Base-by-base conservation (phyloP, 2,329 filamentous ascomycete genomes). In the Aureobasidium subglaciale region DNA sequence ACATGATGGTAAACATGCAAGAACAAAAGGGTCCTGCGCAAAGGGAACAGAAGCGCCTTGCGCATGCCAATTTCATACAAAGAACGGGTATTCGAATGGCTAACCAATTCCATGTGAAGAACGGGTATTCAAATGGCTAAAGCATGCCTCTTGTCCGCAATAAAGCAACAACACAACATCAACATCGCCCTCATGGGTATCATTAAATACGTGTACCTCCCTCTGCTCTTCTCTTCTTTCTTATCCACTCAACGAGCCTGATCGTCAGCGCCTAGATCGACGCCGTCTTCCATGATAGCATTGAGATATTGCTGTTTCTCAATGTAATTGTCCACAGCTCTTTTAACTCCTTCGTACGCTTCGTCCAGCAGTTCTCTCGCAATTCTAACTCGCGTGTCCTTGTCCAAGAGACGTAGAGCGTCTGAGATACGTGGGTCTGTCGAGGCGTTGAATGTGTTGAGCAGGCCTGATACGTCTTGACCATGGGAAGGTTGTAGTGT, bases 291-390 rank as follows among this genome's bases (percentile, higher is more conserved):
- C 1, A 54, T n/a, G 16, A 54, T 54, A 16, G 16, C 38, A 35
- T 35, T 43, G 9, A 54, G 38, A n/a, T 54, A 54, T 8, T 54
- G 37, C 9, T 54, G 37, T 9, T 54, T 54, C 38, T 54, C 37
- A 15, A 54, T 43, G 29, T 54, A 54, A 16, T 54, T 54, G 50
- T 54, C 50, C 27, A 54, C 50, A 18, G 50, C 50, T 20, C 50
- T 42, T 29, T 54, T 54, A 8, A 54, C 50, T 8, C 38, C 50
- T 5, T 54, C 50, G 24, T 54, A 54, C 11, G 50, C 50, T 29
- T 54, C 50, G 5, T 32, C 29, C 37, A 54, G n/a, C 29, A 54
- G 18, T n/a, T 54, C 50, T 38, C 38, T 42, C 5, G 50, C 50
- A 34, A 54, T 54, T n/a, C 50, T 32, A 6, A 42, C 37, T 18